Evolutionary conservation across 345 rosid species (phyloP), one percentile per base, ranked within the genome.

Genomic region (Clarkia xantiana): DNA sequence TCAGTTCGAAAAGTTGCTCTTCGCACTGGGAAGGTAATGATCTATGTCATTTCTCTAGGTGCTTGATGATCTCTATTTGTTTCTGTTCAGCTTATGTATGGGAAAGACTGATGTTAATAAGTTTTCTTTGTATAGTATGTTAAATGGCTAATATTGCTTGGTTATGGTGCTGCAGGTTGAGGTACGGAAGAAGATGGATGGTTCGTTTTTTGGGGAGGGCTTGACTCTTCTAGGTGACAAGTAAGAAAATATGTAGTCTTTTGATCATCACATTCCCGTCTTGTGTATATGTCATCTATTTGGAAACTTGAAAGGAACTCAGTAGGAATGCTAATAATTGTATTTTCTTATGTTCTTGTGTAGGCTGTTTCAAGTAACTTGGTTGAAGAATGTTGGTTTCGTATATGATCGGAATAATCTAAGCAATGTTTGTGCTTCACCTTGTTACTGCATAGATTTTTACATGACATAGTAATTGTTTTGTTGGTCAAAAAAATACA

Each of bases 301-400:
- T 18, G 14, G 2, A 3, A 4, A 19, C 17, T 9, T 10, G 14
- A 29, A 41, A 29, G 45, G 20, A 39, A 51, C 11, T 19, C 29
- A 17, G 42, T 19, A 13, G 2, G 40, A 44, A 14, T 42, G 51
- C 71, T 69, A 67, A 68, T 68, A 18, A 40, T 29, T 29, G 36
- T 29, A 29, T 58, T 42, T 62, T 49, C 54, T 55, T 68, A 61
- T 52, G 45, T 69, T 57, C 55, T 72, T 61, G 72, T 82, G 79
- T 75, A 91, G 95, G 80, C 81, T 91, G 70, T 73, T 73, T 63
- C 99, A 91, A 82, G 82, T 91, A 44, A 75, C 87, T 62, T 91
- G 95, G 98, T 60, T 78, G 94, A 77, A 75, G 46, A 62, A 68
- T n/a, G 75, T 66, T 34, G 99, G 96, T 67, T 87, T 82, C 94